Conservation (phyloP, 345 rosid species). For the Melastoma malabathricum region DNA sequence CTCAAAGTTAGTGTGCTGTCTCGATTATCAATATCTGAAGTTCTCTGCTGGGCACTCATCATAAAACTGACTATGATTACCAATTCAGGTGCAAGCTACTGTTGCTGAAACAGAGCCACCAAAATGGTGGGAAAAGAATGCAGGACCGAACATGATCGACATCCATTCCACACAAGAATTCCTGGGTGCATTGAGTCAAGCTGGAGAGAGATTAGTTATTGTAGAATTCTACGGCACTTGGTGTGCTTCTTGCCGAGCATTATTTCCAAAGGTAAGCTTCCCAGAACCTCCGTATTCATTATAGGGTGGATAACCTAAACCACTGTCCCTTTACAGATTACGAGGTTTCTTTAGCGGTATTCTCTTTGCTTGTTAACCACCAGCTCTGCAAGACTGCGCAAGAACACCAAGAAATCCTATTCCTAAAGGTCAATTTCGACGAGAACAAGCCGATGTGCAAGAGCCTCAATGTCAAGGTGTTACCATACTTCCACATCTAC, state of each 20-base stretch:
- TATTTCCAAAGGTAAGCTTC: slow-evolving; percentile 57
- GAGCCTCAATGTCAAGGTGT: slow-evolving; percentile 80
- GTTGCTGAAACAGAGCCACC: slow-evolving; percentile 64
- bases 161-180: slow-evolving; percentile 82
- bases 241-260: slow-evolving; percentile 92
- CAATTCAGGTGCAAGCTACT: slow-evolving; percentile 47
- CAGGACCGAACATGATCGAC: slow-evolving; percentile 83
- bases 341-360: not conserved
- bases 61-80: slow-evolving; percentile 4
- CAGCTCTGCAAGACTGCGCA: slow-evolving; percentile 82
- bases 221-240: slow-evolving; percentile 94
- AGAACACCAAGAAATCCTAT: slow-evolving; percentile 57
- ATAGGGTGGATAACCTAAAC: no score
- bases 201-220: slow-evolving; percentile 75
- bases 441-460: slow-evolving; percentile 91
- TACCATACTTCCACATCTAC: slow-evolving; percentile 80
- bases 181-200: slow-evolving; percentile 55
- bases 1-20: no score
- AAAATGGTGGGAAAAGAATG: slow-evolving; percentile 89
- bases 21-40: no score
- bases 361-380: slow-evolving; percentile 9
- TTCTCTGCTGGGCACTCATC: not conserved
- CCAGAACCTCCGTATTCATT: no score
- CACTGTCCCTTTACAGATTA: no score
- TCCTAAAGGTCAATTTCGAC: slow-evolving; percentile 79